A percentile compares a stretch with the other conserved stretches of the same genome.
phyloP scores from a whole-genome alignment of 1,284 basidiomycete species.

The Phaffia rhodozyma region DNA sequence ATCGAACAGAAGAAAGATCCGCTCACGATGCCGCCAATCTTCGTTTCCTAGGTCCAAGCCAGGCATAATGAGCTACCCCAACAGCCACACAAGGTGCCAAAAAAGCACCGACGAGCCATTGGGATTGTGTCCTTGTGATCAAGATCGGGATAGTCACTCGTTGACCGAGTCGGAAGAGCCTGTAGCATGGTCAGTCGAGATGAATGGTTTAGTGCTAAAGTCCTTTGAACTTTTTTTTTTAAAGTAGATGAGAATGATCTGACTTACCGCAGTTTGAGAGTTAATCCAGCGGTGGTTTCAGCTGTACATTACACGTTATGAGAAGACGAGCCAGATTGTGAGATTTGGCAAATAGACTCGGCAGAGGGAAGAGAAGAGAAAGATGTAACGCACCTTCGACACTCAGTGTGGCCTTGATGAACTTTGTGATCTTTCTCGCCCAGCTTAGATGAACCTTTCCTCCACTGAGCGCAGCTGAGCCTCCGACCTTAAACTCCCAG shows the following conservation, averaged over 20 bases:
- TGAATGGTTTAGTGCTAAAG: neutral
- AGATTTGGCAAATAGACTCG: no score
- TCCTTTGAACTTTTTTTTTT: neutral
- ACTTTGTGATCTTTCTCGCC: conserved; percentile 29
- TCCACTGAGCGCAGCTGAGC: conserved; percentile 22
- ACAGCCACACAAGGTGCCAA: conserved; percentile 45
- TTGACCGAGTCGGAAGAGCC: conserved; percentile 41
- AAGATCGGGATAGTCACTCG: conserved; percentile 45
- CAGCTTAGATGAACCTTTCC: conserved; percentile 31
- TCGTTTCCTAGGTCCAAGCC: conserved; percentile 41
- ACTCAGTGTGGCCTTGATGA: conserved; percentile 24
- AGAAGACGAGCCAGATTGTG: neutral
- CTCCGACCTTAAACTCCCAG: conserved; percentile 38
- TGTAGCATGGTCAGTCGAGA: conserved; percentile 10
- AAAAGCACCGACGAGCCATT: conserved; percentile 41
- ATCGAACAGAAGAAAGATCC: conserved; percentile 6
- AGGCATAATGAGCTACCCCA: conserved; percentile 45
- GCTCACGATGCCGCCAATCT: neutral
- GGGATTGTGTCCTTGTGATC: conserved; percentile 41
- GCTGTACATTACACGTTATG: conserved; percentile 24
- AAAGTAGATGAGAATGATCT: neutral
- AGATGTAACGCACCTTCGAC: conserved; percentile 22
- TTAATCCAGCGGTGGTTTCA: conserved; percentile 27
- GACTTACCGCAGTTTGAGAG: conserved; percentile 7
- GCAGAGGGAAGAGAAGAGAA: no score